Base-by-base conservation (phyloP, 495 filamentous ascomycete genomes). In the Neurospora sp. region DNA sequence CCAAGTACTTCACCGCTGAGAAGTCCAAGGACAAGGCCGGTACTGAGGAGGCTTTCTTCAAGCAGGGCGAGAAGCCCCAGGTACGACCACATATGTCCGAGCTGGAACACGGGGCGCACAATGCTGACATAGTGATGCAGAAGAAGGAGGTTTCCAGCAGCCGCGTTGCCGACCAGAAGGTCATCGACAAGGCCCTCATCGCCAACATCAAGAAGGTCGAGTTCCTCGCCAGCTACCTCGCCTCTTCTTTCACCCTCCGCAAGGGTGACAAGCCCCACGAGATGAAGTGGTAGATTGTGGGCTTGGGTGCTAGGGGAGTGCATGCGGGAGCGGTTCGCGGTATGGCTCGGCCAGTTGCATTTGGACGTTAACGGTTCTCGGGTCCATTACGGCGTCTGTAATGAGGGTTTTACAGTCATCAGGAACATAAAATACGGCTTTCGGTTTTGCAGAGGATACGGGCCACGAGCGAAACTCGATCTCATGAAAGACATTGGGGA, bases 241-340 rank as follows among this genome's bases (percentile, higher is more conserved):
- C 89, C 81, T 92, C 90, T 84, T 92, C 89, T 79, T 99, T 98
- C 90, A 95, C 92, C 89, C 91, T 98, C 83, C 90, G 93, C 84
- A 98, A 93, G 88, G 95, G 96, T 82, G 96, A 99, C 88, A 92
- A 93, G 89, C 96, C 96, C 84, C 96, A 98, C 85, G 92, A 94
- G 89, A 98, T 99, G 93, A 89, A 91, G 85, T 95, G 91, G 90
- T 95, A 94, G 79, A 82, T 70, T 39, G 70, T 73, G 73, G 70
- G 40, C 41, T 72, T 46, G 71, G 76, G 79, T 76, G 75, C 74
- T 75, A 78, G 76, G 78, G 76, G 78, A 72, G 74, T 78, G 82
- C 79, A 76, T 76, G 75, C 77, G 76, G 79, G 80, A 78, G 82
- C 80, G 81, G 83, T 81, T 82, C 82, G 78, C 80, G 83, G 82